A percentile compares a stretch with the other conserved stretches of the same genome.
phyloP scores from a whole-genome alignment of 1,284 basidiomycete genomes.

The Ustilago bromivora region DNA sequence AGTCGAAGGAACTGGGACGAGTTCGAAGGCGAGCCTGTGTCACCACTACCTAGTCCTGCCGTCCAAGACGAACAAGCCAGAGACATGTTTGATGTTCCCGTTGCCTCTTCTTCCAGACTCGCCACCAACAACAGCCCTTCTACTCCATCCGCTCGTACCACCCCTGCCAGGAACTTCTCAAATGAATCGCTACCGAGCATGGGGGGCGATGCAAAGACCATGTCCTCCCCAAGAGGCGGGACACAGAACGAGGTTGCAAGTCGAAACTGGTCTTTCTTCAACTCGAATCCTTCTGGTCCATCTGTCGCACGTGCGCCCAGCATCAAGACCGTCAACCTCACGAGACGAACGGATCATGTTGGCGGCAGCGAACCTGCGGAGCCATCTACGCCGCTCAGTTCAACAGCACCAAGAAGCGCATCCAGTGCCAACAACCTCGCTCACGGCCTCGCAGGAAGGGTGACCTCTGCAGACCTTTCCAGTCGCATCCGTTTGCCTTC shows the following conservation, averaged over 20 bases:
- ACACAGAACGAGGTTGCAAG: slow-evolving; percentile 18
- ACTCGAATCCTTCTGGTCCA: slow-evolving; percentile 26
- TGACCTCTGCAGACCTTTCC: slow-evolving; percentile 30
- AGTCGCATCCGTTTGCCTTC: slow-evolving; percentile 28
- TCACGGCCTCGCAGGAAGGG: slow-evolving; percentile 16
- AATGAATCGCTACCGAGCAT: slow-evolving; percentile 20
- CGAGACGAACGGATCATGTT: slow-evolving; percentile 7
- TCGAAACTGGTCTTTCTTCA: slow-evolving; percentile 62
- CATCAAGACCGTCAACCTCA: slow-evolving; percentile 29
- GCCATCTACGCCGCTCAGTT: slow-evolving; percentile 16
- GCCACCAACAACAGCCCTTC: background rate
- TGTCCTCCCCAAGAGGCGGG: slow-evolving; percentile 12
- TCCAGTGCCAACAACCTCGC: slow-evolving; percentile 10
- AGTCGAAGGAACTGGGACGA: slow-evolving; percentile 64
- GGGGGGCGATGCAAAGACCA: slow-evolving; percentile 7
- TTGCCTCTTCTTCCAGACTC: slow-evolving; percentile 22
- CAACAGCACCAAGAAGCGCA: slow-evolving; percentile 3
- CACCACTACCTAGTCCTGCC: slow-evolving; percentile 63
- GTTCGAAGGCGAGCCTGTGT: slow-evolving; percentile 65
- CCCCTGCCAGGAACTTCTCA: slow-evolving; percentile 9
- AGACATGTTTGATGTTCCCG: slow-evolving; percentile 48
- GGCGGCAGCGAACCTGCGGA: slow-evolving; percentile 14
- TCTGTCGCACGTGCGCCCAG: slow-evolving; percentile 37
- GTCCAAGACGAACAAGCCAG: slow-evolving; percentile 29
- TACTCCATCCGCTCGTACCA: slow-evolving; percentile 4